Percentiles rank a stretch among this genome's conserved stretches.
Conservation (phyloP, 2,329 filamentous ascomycete species). For the Lachnellula willkommii region DNA sequence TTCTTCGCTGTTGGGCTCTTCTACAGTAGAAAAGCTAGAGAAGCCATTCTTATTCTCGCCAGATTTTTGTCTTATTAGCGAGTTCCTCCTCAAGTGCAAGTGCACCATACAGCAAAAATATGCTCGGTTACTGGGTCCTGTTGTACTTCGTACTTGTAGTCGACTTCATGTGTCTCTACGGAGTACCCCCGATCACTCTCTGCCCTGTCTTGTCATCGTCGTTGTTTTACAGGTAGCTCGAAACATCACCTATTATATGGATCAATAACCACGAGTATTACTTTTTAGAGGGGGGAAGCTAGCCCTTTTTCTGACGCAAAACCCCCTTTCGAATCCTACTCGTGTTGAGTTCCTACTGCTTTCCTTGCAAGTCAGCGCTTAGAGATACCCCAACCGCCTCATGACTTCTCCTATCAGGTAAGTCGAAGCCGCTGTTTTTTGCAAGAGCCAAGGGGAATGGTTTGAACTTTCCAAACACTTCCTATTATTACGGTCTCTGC, state of each 20-base stretch:
- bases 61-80: too few species aligned
- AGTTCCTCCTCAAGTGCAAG: too few species aligned
- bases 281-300: too few species aligned
- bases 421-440: not conserved
- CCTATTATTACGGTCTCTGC: not conserved
- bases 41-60: too few species aligned
- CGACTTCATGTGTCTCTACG: not conserved
- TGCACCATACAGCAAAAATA: not conserved
- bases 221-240: not conserved
- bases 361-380: not conserved
- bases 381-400: not conserved
- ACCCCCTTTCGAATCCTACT: not conserved
- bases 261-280: too few species aligned
- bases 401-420: too few species aligned
- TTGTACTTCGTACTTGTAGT: not conserved
- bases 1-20: not conserved
- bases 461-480: not conserved
- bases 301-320: too few species aligned
- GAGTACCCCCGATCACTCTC: too few species aligned
- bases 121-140: not conserved
- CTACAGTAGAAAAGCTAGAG: too few species aligned
- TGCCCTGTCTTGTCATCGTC: not conserved
- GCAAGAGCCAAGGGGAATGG: not conserved
- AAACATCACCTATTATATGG: not conserved
- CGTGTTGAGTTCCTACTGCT: not conserved